These are phyloP conservation scores for Funneliformis mosseae DNA, from an alignment of 192 early-diverging fungal species.

Conservation along the genomic window DNA sequence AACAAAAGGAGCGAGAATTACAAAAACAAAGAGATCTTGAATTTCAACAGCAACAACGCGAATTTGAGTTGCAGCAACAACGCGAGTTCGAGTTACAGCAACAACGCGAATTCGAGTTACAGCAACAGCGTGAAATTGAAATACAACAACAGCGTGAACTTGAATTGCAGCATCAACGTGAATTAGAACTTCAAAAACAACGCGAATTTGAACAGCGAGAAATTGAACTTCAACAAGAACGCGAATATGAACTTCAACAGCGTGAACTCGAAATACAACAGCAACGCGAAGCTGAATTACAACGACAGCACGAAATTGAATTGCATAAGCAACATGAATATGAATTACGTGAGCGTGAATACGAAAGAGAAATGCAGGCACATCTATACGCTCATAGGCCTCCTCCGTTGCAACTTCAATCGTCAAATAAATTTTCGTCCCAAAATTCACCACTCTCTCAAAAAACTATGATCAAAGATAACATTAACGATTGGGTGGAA, in stretches of 20 bases:
- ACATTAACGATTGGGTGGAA: slow-evolving; percentile 24
- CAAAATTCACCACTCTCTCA: background rate
- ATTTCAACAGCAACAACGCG: background rate
- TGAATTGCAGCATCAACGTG: background rate
- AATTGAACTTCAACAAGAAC: background rate
- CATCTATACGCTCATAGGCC: background rate
- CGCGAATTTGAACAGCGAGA: too few relatives aligned
- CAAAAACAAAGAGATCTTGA: slow-evolving; percentile 18
- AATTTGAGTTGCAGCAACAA: slow-evolving; percentile 13
- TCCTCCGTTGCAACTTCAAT: background rate
- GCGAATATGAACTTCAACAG: slow-evolving; percentile 21
- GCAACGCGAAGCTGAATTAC: slow-evolving; percentile 3
- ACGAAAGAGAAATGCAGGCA: background rate
- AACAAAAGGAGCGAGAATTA: slow-evolving; percentile 15
- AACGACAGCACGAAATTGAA: background rate
- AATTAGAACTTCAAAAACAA: slow-evolving; percentile 6
- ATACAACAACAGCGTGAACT: background rate
- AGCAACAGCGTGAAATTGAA: background rate
- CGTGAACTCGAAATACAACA: background rate
- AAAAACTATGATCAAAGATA: background rate
- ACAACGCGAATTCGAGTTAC: background rate
- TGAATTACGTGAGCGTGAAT: slow-evolving; percentile 11
- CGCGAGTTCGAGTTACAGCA: background rate
- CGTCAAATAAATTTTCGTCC: background rate
- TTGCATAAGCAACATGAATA: background rate